Percentiles rank a stretch among this genome's conserved stretches.
phyloP scores from a whole-genome alignment of 2,329 filamentous ascomycete species.

The Talaromyces piceae region DNA sequence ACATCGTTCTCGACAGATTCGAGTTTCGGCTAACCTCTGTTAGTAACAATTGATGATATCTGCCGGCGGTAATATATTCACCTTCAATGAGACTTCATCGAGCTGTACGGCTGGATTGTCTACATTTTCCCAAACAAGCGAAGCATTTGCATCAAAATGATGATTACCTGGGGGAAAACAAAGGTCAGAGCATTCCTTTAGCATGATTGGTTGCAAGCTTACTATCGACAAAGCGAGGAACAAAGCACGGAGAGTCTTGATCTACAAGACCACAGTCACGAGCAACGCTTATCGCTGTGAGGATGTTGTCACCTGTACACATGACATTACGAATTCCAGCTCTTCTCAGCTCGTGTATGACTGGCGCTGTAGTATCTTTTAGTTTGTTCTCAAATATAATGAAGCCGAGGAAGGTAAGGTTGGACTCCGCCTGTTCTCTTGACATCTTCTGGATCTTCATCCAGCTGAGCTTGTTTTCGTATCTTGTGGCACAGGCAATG shows the following conservation, averaged over 20 bases:
- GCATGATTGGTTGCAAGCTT: background rate
- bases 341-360: conserved; percentile 71
- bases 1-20: conserved; percentile 65
- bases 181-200: conserved; percentile 1
- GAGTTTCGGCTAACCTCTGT: conserved; percentile 55
- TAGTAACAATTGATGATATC: background rate
- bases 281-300: conserved; percentile 93
- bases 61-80: conserved; percentile 26
- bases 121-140: conserved; percentile 86
- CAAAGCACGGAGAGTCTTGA: conserved; percentile 77
- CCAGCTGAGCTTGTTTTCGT: conserved; percentile 82
- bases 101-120: conserved; percentile 73
- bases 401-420: conserved; percentile 84
- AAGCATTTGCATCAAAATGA: conserved; percentile 62
- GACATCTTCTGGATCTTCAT: conserved; percentile 92
- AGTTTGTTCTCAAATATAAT: conserved; percentile 99
- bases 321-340: conserved; percentile 87
- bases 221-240: conserved; percentile 79
- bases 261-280: conserved; percentile 81
- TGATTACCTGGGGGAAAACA: conserved; percentile 12
- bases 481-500: conserved; percentile 87
- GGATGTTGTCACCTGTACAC: conserved; percentile 96
- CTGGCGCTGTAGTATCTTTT: conserved; percentile 73
- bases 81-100: conserved; percentile 68
- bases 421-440: conserved; percentile 72